phyloP scores from a whole-genome alignment of 2,329 filamentous ascomycete species.

The Nannizziopsis barbatae region DNA sequence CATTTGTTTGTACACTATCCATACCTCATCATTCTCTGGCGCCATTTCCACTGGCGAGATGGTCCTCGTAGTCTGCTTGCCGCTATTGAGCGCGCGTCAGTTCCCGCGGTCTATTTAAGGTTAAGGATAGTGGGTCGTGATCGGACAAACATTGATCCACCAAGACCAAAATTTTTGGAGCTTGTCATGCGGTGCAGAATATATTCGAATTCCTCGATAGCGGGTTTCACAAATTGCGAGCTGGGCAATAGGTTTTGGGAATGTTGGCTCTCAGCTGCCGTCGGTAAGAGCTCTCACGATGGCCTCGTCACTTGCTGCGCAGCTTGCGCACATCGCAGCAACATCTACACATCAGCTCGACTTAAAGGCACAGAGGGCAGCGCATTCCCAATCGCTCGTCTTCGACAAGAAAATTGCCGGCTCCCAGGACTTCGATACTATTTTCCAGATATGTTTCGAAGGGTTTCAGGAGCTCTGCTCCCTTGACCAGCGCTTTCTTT shows the following conservation, averaged over 20 bases:
- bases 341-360: constrained; percentile 85
- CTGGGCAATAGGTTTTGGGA: background rate
- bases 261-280: background rate
- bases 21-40: constrained; percentile 27
- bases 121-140: constrained; percentile 5
- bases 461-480: constrained; percentile 86
- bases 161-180: constrained; percentile 18
- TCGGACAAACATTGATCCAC: constrained; percentile 22
- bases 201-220: background rate
- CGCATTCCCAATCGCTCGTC: constrained; percentile 88
- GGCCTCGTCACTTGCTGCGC: constrained; percentile 79
- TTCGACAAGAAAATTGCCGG: constrained; percentile 79
- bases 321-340: constrained; percentile 83
- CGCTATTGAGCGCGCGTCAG: constrained; percentile 11
- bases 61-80: background rate
- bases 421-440: constrained; percentile 76
- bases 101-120: constrained; percentile 8
- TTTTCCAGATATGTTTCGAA: constrained; percentile 77
- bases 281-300: constrained; percentile 38
- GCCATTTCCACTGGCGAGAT: constrained; percentile 23
- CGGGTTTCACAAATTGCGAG: background rate
- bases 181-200: background rate
- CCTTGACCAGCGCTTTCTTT: constrained; percentile 65
- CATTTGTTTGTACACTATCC: constrained; percentile 10
- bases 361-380: constrained; percentile 80